Base-by-base conservation (phyloP, 495 filamentous ascomycete species). In the Pseudotulostoma volvatum region DNA sequence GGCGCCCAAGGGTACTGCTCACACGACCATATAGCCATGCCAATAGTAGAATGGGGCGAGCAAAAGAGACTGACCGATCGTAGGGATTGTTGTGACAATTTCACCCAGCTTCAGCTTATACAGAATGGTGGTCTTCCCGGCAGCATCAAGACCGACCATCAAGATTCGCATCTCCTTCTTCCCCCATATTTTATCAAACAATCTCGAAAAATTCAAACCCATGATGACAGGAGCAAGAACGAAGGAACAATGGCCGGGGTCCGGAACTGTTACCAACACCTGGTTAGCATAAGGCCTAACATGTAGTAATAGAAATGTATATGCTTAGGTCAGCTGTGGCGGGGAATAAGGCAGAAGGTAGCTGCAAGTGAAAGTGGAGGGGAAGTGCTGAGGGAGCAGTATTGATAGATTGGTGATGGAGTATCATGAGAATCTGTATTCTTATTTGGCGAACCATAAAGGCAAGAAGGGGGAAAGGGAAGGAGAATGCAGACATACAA, bases 101-200 rank as follows among this genome's bases (percentile, higher is more conserved):
- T 96, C 92, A 72, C 90, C 87, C 48, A 96, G 73, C 81, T 99
- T 99, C 55, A 99, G 74, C 77, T 99, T 99, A 71, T 99, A 99
- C 42, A 99, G 81, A 60, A 99, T 99, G 54, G 90, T 99, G 54
- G 90, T 99, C 74, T 99, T 99, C 74, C 90, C 90, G 61, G 90
- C 90, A 46, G 90, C 90, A 64, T 99, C 90, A 51, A 99, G 75
- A 70, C 90, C 90, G 55, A 99, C 87, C 90, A 99, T 99, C 60
- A 99, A 64, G 62, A 99, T 93, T 68, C 87, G 77, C 90, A 99
- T 99, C 76, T 99, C 90, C 77, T 94, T 94, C 76, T 93, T 90
- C 49, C 87, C 86, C 79, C 84, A 94, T 58, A 96, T 77, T 68
- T 77, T 76, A 57, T 92, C 82, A 61, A 97, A 85, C 55, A 96